A percentile compares a stretch with the other conserved stretches of the same genome.
phyloP scores from a whole-genome alignment of 768 basidiomycete species.

The Auricularia heimuer region DNA sequence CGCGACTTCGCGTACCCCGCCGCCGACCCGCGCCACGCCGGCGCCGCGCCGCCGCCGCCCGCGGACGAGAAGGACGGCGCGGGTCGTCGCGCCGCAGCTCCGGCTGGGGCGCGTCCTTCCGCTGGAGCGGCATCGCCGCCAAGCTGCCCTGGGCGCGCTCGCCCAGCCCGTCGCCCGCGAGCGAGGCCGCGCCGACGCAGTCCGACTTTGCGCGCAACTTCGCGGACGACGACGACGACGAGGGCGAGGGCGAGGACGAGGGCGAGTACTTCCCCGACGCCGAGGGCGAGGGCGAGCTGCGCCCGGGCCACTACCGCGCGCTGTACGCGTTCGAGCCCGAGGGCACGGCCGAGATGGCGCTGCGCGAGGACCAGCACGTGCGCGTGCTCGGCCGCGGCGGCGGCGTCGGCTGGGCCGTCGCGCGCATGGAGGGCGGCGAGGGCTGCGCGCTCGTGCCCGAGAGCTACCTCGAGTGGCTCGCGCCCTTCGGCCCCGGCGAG shows the following conservation, averaged over 20 bases:
- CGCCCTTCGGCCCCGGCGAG: neutral
- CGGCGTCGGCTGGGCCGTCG: conserved; percentile 75
- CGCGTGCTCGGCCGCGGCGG: conserved; percentile 65
- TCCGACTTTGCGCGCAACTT: conserved; percentile 22
- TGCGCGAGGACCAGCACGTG: conserved; percentile 70
- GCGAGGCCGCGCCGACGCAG: conserved; percentile 11
- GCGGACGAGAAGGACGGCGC: neutral
- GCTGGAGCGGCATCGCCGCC: conserved; percentile 6
- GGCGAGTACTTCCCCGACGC: conserved; percentile 9
- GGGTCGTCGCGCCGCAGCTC: neutral
- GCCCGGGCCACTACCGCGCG: conserved; percentile 68
- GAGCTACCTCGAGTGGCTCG: conserved; percentile 49
- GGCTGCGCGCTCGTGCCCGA: conserved; percentile 69
- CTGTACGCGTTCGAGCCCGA: conserved; percentile 72
- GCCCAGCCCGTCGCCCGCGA: conserved; percentile 36
- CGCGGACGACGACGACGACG: conserved; percentile 15
- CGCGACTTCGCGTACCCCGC: conserved; percentile 40
- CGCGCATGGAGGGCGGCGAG: conserved; percentile 15
- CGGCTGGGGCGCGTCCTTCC: neutral
- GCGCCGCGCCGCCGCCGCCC: conserved; percentile 22
- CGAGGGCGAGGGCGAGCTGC: conserved; percentile 26
- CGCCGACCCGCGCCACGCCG: conserved; percentile 35
- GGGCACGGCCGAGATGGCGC: conserved; percentile 71
- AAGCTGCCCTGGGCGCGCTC: conserved; percentile 26
- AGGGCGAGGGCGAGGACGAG: conserved; percentile 17